Evolutionary conservation across 1,284 basidiomycete species (phyloP).

Genomic region (Ustilago vetiveriae): DNA sequence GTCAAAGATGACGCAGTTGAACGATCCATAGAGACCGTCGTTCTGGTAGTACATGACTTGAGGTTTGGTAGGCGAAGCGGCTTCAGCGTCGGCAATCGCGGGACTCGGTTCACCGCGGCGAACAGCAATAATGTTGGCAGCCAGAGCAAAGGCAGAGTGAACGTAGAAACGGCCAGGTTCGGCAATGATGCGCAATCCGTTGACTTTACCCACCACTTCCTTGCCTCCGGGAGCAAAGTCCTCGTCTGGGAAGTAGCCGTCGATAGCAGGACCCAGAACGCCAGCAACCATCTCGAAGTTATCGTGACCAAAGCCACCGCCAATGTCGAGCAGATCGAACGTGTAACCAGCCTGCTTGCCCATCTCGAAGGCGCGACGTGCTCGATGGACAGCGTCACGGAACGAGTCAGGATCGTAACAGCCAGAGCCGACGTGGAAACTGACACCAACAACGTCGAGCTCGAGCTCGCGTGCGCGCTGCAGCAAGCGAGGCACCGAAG

Average conservation of each 20-base stretch:
- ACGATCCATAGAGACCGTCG: constrained; percentile 80
- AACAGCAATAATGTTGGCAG: constrained; percentile 91
- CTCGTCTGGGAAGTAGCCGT: constrained; percentile 82
- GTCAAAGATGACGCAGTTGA: constrained; percentile 96
- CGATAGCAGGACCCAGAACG: constrained; percentile 79
- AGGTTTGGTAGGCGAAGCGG: constrained; percentile 30
- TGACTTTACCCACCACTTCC: constrained; percentile 65
- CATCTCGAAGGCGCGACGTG: constrained; percentile 87
- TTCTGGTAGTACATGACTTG: constrained; percentile 67
- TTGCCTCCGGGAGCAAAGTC: constrained; percentile 63
- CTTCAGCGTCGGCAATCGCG: constrained; percentile 11
- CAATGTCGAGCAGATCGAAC: constrained; percentile 88
- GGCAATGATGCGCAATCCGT: constrained; percentile 85
- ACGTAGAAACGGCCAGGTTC: constrained; percentile 98
- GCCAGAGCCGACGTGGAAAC: constrained; percentile 97
- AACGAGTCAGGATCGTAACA: constrained; percentile 93
- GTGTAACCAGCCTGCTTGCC: constrained; percentile 81
- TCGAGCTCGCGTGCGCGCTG: constrained; percentile 80
- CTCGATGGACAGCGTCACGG: constrained; percentile 85
- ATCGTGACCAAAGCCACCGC: constrained; percentile 92
- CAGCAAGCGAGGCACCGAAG: constrained; percentile 81
- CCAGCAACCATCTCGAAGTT: constrained; percentile 84
- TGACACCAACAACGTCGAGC: constrained; percentile 90
- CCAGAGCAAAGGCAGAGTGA: constrained; percentile 88
- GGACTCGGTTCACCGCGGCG: constrained; percentile 49